A percentile compares a stretch with the other conserved stretches of the same genome.
These are phyloP conservation scores for Lachancea quebecensis DNA, from an alignment of 805 yeast species.

Conservation along the genomic window DNA sequence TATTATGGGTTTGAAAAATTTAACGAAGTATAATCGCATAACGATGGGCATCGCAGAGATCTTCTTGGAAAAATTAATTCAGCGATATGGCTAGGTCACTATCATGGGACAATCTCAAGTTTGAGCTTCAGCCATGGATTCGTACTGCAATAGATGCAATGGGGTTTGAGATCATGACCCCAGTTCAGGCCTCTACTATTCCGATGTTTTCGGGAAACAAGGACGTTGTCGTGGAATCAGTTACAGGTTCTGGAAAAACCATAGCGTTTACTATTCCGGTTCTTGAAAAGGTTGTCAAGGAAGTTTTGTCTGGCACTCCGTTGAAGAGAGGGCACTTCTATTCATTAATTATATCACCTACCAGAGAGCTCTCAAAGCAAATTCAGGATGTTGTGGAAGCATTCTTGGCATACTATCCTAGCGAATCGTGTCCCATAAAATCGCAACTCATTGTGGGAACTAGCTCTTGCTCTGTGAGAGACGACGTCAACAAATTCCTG, in stretches of 20 bases:
- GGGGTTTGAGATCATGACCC: constrained; percentile 83
- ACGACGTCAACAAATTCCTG: constrained; percentile 58
- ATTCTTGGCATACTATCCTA: constrained; percentile 53
- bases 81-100: constrained; percentile 38
- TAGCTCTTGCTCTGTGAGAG: constrained; percentile 53
- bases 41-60: background rate
- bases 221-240: constrained; percentile 95
- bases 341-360: constrained; percentile 62
- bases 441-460: constrained; percentile 53
- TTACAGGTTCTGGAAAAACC: constrained; percentile 98
- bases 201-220: constrained; percentile 79
- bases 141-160: constrained; percentile 57
- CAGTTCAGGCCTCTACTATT: constrained; percentile 92
- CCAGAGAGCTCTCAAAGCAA: constrained; percentile 64
- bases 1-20: background rate
- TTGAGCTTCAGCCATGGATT: constrained; percentile 62
- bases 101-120: constrained; percentile 53
- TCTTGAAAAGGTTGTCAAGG: constrained; percentile 51
- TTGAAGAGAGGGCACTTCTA: constrained; percentile 59
- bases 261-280: constrained; percentile 83
- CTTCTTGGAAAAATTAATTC: background rate
- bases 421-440: constrained; percentile 35
- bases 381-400: constrained; percentile 59
- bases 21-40: background rate
- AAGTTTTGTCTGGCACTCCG: constrained; percentile 25